Evolutionary conservation across 805 yeast species (phyloP).

Genomic region (Lachancea quebecensis): DNA sequence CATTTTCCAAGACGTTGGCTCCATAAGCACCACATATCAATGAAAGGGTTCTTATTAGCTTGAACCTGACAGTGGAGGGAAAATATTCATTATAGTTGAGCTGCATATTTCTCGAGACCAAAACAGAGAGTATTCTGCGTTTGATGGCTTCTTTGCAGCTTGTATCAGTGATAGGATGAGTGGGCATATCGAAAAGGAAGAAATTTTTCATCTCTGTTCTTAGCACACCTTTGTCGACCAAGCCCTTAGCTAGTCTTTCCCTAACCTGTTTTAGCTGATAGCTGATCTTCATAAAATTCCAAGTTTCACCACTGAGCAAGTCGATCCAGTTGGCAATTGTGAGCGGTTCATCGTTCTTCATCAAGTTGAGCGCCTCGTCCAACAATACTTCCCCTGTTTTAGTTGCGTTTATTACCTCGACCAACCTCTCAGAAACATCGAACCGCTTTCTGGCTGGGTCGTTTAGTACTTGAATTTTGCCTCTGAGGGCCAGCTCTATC

Average conservation of each 20-base stretch:
- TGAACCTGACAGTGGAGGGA: conserved; percentile 60
- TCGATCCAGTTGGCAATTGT: conserved; percentile 91
- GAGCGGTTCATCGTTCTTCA: conserved; percentile 77
- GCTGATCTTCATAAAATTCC: conserved; percentile 91
- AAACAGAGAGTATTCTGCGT: conserved; percentile 59
- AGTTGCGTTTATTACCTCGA: conserved; percentile 78
- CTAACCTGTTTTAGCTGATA: conserved; percentile 96
- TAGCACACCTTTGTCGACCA: conserved; percentile 93
- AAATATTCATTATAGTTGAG: conserved; percentile 55
- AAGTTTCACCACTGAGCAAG: conserved; percentile 87
- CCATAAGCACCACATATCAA: conserved; percentile 88
- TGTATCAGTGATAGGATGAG: conserved; percentile 90
- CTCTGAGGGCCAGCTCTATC: conserved; percentile 86
- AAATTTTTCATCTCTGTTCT: conserved; percentile 95
- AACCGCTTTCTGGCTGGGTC: conserved; percentile 89
- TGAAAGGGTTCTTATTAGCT: conserved; percentile 69
- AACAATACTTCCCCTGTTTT: conserved; percentile 92
- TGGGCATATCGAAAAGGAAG: conserved; percentile 94
- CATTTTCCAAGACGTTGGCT: conserved; percentile 93
- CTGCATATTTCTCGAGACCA: conserved; percentile 65
- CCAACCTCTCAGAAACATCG: conserved; percentile 77
- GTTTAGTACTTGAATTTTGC: conserved; percentile 79
- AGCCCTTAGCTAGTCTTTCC: conserved; percentile 91
- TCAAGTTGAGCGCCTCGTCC: conserved; percentile 87
- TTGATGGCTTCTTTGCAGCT: conserved; percentile 76